Evolutionary conservation across 306 rosid genomes (phyloP).

Genomic region (Medicago truncatula): DNA sequence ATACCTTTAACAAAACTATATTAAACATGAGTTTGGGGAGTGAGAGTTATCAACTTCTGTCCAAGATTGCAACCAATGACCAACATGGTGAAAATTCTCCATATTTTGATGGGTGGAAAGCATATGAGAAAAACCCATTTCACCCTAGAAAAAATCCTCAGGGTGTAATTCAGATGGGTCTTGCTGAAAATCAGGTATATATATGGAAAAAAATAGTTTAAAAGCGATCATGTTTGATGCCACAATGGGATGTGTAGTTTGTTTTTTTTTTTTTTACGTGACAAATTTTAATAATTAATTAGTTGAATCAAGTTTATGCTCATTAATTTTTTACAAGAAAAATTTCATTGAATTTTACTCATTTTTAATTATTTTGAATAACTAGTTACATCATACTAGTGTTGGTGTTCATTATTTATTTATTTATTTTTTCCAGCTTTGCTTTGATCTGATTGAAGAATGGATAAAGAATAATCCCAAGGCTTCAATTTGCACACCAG

Average conservation of each 20-base stretch:
- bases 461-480: slow-evolving; percentile 76
- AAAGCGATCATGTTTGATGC: neutral
- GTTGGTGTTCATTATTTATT: neutral
- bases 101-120: slow-evolving; percentile 91
- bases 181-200: slow-evolving; percentile 88
- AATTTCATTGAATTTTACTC: neutral
- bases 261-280: neutral
- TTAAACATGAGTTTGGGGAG: slow-evolving; percentile 39
- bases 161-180: slow-evolving; percentile 96
- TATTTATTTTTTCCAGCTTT: slow-evolving; percentile 55
- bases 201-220: neutral
- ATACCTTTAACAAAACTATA: neutral
- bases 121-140: slow-evolving; percentile 78
- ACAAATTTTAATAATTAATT: neutral
- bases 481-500: slow-evolving; percentile 81
- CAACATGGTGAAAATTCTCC: slow-evolving; percentile 83
- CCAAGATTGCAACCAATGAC: slow-evolving; percentile 77
- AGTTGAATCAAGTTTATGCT: neutral
- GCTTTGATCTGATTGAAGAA: slow-evolving; percentile 62
- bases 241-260: neutral
- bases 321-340: neutral
- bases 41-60: slow-evolving; percentile 50
- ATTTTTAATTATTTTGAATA: neutral
- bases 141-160: slow-evolving; percentile 64
- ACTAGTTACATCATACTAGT: slow-evolving; percentile 2